These are phyloP conservation scores for Solanum chiquidenum DNA, from an alignment of 257 asterid genomes.

Conservation along the genomic window DNA sequence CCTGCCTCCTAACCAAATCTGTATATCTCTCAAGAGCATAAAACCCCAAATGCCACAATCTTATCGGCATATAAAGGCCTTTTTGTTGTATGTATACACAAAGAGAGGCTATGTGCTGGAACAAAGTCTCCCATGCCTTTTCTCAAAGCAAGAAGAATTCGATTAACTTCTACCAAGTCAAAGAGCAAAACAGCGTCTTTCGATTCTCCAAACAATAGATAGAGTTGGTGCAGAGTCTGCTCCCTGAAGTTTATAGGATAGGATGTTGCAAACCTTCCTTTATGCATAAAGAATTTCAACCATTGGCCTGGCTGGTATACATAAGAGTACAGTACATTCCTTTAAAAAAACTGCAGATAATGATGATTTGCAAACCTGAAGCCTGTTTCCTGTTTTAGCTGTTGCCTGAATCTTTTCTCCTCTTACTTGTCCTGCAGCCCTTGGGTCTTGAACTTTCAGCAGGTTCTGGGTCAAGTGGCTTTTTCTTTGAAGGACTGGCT, in stretches of 20 bases:
- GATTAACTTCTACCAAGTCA: not conserved
- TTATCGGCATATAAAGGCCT: not conserved
- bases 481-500: slow-evolving; percentile 40
- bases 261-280: not conserved
- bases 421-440: slow-evolving; percentile 54
- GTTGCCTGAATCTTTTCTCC: slow-evolving; percentile 36
- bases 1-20: not conserved
- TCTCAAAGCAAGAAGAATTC: not conserved
- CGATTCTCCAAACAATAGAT: not conserved
- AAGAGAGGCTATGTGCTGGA: not conserved
- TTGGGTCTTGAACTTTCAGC: slow-evolving; percentile 62
- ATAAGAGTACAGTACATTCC: not conserved
- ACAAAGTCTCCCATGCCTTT: not conserved
- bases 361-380: not conserved
- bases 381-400: slow-evolving; percentile 10
- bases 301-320: not conserved
- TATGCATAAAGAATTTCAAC: not conserved
- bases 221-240: not conserved
- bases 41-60: not conserved
- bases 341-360: not conserved
- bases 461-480: slow-evolving; percentile 37
- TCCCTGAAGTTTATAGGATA: not conserved
- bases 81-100: not conserved
- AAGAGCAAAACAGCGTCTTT: not conserved
- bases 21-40: not conserved